Conservation (phyloP, 768 basidiomycete genomes). For the Amanita muscaria region DNA sequence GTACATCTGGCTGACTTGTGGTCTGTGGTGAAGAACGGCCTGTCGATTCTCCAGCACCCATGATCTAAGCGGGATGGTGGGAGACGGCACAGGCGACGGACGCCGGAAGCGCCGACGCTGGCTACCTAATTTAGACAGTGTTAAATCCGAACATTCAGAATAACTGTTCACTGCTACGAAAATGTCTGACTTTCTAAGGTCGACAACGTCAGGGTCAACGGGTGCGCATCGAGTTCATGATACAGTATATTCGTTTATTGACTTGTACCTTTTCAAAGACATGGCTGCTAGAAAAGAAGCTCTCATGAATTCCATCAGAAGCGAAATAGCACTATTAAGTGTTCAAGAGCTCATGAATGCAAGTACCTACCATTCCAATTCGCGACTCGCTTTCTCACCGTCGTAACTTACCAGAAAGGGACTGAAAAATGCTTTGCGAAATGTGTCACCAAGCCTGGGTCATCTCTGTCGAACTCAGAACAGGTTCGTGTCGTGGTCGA, state of each 20-base stretch:
- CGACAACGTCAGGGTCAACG: constrained; percentile 24
- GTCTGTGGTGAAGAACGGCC: constrained; percentile 20
- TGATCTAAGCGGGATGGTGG: constrained; percentile 16
- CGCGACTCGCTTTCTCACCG: neutral
- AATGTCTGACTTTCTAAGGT: constrained; percentile 51
- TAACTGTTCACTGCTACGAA: too few species aligned
- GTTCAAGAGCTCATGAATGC: constrained; percentile 80
- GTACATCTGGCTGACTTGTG: constrained; percentile 16
- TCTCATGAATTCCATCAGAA: constrained; percentile 54
- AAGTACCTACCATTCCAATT: constrained; percentile 27
- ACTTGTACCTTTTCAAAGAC: constrained; percentile 23
- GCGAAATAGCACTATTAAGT: constrained; percentile 63
- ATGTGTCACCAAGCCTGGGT: constrained; percentile 69
- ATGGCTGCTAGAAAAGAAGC: constrained; percentile 40
- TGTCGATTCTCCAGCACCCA: constrained; percentile 68
- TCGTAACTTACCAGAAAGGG: constrained; percentile 46
- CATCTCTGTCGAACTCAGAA: constrained; percentile 59
- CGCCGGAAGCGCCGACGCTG: too few species aligned
- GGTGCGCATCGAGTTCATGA: constrained; percentile 16
- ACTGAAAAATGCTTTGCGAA: constrained; percentile 72
- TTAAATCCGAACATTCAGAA: neutral
- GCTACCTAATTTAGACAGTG: constrained; percentile 2
- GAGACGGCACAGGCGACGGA: too few species aligned
- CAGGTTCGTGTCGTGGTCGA: constrained; percentile 37
- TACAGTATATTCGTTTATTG: neutral